phyloP scores from a whole-genome alignment of 2,329 filamentous ascomycete genomes.

The Aspergillus tamarii region DNA sequence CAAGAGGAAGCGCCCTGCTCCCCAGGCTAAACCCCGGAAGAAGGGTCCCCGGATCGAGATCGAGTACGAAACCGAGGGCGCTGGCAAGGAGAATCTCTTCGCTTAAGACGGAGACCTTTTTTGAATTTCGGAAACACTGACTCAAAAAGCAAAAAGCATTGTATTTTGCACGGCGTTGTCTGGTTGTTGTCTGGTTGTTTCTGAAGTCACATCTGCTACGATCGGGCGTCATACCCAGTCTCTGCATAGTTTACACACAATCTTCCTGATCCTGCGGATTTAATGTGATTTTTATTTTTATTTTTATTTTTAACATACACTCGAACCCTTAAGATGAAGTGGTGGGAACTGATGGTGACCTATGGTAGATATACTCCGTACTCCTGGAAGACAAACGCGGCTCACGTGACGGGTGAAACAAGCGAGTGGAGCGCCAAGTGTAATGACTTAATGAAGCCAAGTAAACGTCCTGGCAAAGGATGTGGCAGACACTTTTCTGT shows the following conservation, averaged over 20 bases:
- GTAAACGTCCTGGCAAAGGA: neutral
- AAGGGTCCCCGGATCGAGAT: conserved; percentile 71
- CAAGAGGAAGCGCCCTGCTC: conserved; percentile 61
- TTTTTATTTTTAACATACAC: neutral
- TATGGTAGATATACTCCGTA: neutral
- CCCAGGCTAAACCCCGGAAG: conserved; percentile 60
- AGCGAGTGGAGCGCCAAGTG: conserved; percentile 4
- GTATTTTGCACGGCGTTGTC: conserved; percentile 38
- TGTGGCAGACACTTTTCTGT: neutral
- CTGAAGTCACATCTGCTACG: conserved; percentile 25
- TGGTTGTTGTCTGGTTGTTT: conserved; percentile 23
- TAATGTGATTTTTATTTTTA: conserved; percentile 8
- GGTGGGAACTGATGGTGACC: neutral
- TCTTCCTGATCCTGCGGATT: conserved; percentile 9
- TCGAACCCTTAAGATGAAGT: neutral
- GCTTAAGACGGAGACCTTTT: conserved; percentile 29
- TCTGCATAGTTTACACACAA: conserved; percentile 30
- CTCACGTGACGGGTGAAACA: conserved; percentile 14
- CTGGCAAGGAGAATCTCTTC: conserved; percentile 54
- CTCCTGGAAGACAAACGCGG: neutral
- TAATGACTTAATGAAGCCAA: conserved; percentile 11
- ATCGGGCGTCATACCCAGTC: conserved; percentile 40
- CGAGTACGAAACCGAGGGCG: conserved; percentile 75
- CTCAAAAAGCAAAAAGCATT: conserved; percentile 23
- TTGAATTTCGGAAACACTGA: neutral